Base-by-base conservation (phyloP, 768 basidiomycete genomes). In the Termitomyces sp. region DNA sequence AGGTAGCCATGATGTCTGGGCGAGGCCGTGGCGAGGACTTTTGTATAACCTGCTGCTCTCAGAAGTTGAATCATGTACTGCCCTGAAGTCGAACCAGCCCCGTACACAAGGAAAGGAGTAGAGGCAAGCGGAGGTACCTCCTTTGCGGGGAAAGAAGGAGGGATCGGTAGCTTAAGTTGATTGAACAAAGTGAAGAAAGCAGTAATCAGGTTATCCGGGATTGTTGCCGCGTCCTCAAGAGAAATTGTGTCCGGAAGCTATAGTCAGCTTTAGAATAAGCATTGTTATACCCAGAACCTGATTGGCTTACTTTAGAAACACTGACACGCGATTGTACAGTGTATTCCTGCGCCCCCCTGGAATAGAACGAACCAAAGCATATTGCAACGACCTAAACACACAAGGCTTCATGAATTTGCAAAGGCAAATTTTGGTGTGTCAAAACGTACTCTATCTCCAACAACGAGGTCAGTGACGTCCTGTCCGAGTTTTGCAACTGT, bases 171-270 rank as follows among this genome's bases (percentile, higher is more conserved):
- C 2, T 59, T 55, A 18, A 81, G 64, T 34, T 72, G 67, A 54
- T 69, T 70, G 60, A 76, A 75, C 31, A 79, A 60, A 1, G 75
- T 72, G 60, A 68, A 72, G 59, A 73, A 78, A 4, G 75, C 70
- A 4, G 73, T 75, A 46, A 78, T 63, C 50, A 77, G 75, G 58
- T 77, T 76, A 61, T 78, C 77, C 2, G 79, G 76, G 50, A 78
- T 68, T 2, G 75, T 75, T 1, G 67, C 74, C 0, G 76, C 78
- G 20, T 65, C 70, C 12, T 72, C 75, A 6, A 81, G 67, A 0
- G 75, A 52, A 34, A 78, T 53, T 20, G 54, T 68, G 49, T 73
- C 72, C 8, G 81, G 79, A 33, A 83, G 69, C 78, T 82, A 48
- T n/a, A 4, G 20, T 16, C 31, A 12, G 7, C 13, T n/a, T 53